Evolutionary conservation across 306 rosid species (phyloP).

Genomic region (Cicer yamashitae): DNA sequence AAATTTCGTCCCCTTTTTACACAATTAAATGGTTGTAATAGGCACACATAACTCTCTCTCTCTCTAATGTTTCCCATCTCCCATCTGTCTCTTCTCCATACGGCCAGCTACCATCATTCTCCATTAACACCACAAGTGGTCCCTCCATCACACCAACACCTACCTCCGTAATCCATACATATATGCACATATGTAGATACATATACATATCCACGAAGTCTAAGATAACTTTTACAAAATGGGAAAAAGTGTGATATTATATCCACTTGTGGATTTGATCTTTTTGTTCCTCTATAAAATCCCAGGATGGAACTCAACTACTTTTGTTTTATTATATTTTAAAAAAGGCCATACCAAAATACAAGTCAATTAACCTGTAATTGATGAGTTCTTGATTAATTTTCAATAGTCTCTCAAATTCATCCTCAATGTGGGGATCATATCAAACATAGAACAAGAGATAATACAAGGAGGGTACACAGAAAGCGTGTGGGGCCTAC

Average conservation of each 20-base stretch:
- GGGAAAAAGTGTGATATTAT: not conserved
- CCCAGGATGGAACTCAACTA: slow-evolving; percentile 12
- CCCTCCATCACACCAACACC: slow-evolving; percentile 66
- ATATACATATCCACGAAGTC: slow-evolving; percentile 16
- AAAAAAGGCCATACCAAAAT: slow-evolving; percentile 15
- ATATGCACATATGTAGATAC: slow-evolving; percentile 37
- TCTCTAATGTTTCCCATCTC: slow-evolving; percentile 69
- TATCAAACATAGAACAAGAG: slow-evolving; percentile 31
- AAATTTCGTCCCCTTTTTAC: slow-evolving; percentile 58
- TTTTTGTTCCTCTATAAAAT: slow-evolving; percentile 28
- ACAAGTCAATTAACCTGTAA: not conserved
- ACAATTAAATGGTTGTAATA: slow-evolving; percentile 69
- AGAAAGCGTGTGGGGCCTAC: slow-evolving; percentile 47
- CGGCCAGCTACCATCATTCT: slow-evolving; percentile 67
- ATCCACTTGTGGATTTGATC: slow-evolving; percentile 42
- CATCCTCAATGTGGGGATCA: slow-evolving; percentile 10
- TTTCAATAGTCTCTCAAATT: not conserved
- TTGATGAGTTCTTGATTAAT: slow-evolving; percentile 1
- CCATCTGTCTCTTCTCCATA: slow-evolving; percentile 86
- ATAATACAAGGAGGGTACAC: slow-evolving; percentile 16
- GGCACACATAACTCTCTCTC: slow-evolving; percentile 68
- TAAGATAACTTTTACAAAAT: slow-evolving; percentile 27
- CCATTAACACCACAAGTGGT: slow-evolving; percentile 72
- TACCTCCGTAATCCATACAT: slow-evolving; percentile 48
- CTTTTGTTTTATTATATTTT: not conserved